phyloP scores from a whole-genome alignment of 306 rosid genomes.

The Lathyrus aphaca region DNA sequence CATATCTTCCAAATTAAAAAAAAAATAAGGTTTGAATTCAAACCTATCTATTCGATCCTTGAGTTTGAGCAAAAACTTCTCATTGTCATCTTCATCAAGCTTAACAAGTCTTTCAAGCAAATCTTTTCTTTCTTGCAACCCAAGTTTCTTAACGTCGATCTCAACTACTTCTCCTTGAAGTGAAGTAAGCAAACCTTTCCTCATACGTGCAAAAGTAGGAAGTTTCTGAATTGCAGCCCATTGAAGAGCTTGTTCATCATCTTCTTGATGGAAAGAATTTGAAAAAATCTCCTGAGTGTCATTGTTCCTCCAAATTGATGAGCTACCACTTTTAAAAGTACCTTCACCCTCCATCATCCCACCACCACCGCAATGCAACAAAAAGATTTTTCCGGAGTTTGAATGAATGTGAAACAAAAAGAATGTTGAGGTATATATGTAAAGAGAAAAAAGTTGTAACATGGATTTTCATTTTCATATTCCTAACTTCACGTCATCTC shows the following conservation, averaged over 20 bases:
- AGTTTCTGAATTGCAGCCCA: conserved; percentile 54
- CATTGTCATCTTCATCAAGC: conserved; percentile 70
- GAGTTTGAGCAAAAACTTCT: conserved; percentile 70
- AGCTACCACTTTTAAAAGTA: conserved; percentile 45
- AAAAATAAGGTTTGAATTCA: neutral
- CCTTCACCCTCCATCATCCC: conserved; percentile 39
- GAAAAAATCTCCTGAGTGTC: conserved; percentile 45
- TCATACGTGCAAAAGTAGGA: conserved; percentile 46
- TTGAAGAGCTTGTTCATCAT: conserved; percentile 53
- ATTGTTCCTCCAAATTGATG: conserved; percentile 49
- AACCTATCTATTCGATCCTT: conserved; percentile 55
- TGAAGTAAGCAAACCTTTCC: conserved; percentile 40
- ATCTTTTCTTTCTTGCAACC: conserved; percentile 55
- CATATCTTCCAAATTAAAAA: neutral
- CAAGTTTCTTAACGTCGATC: conserved; percentile 64
- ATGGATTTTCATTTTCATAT: too few relatives aligned
- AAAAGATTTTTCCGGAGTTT: neutral
- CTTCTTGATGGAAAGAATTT: conserved; percentile 40
- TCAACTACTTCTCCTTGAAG: conserved; percentile 60
- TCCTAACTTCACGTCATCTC: too few relatives aligned
- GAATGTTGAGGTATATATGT: too few relatives aligned
- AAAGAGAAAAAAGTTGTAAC: too few relatives aligned
- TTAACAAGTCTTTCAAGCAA: conserved; percentile 70
- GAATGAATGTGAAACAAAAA: too few relatives aligned
- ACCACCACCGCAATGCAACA: neutral